Evolutionary conservation across 805 yeast genomes (phyloP).

Genomic region (Candida piceae): DNA sequence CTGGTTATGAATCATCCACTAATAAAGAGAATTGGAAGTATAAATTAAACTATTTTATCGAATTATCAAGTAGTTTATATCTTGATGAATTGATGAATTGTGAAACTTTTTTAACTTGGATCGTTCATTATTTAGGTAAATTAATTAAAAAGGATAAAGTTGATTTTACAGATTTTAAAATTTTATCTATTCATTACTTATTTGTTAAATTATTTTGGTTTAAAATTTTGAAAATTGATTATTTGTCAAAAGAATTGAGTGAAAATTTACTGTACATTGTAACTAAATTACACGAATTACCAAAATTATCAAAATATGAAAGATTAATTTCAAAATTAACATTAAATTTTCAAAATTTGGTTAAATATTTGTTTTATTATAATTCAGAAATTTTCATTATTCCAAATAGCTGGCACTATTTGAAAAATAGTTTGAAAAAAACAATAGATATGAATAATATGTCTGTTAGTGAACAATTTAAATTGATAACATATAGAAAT

Average conservation of each 20-base stretch:
- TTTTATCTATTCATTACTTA: constrained; percentile 35
- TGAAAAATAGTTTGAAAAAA: constrained; percentile 44
- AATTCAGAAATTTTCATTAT: constrained; percentile 59
- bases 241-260: constrained; percentile 58
- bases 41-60: constrained; percentile 55
- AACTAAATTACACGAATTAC: constrained; percentile 16
- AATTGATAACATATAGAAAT: constrained; percentile 59
- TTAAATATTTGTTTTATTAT: constrained; percentile 39
- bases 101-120: constrained; percentile 56
- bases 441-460: constrained; percentile 31
- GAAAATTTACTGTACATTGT: constrained; percentile 44
- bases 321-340: constrained; percentile 17
- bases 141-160: constrained; percentile 12
- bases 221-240: constrained; percentile 51
- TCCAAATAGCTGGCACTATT: constrained; percentile 55
- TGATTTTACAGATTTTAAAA: constrained; percentile 18
- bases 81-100: constrained; percentile 63
- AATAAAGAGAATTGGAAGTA: constrained; percentile 37
- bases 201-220: constrained; percentile 68
- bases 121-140: constrained; percentile 45
- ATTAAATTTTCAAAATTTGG: constrained; percentile 28
- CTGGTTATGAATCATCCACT: constrained; percentile 25
- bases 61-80: constrained; percentile 60
- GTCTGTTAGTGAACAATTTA: constrained; percentile 42
- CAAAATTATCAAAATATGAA: constrained; percentile 11